Conservation (phyloP, 768 basidiomycete genomes). For the Mycena capillaripes region DNA sequence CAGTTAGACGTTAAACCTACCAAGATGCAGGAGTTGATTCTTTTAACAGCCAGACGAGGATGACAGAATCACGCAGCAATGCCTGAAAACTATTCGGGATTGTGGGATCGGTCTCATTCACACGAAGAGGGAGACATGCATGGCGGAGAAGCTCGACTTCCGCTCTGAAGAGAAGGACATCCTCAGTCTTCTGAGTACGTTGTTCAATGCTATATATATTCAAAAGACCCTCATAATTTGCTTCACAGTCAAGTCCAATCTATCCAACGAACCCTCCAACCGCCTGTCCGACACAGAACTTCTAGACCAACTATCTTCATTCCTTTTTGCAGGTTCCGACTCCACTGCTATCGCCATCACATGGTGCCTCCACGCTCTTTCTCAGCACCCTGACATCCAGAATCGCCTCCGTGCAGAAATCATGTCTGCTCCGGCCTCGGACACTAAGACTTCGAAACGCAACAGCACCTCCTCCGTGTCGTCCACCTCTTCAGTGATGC, state of each 20-base stretch:
- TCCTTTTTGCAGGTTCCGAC: conserved; percentile 76
- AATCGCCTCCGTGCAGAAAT: conserved; percentile 68
- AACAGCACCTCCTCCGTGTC: conserved; percentile 43
- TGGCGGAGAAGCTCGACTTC: conserved; percentile 50
- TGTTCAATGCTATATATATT: neutral
- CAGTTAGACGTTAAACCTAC: conserved; percentile 32
- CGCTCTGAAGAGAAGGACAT: conserved; percentile 59
- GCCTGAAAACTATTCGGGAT: conserved; percentile 54
- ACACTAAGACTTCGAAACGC: conserved; percentile 13
- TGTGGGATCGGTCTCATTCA: conserved; percentile 60
- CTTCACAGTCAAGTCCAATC: conserved; percentile 70
- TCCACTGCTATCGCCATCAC: conserved; percentile 68
- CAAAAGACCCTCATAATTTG: conserved; percentile 4
- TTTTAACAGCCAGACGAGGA: conserved; percentile 57
- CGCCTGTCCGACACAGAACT: conserved; percentile 72
- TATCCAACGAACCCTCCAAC: conserved; percentile 58
- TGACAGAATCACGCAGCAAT: conserved; percentile 53
- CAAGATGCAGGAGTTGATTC: neutral
- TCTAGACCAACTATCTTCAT: conserved; percentile 75
- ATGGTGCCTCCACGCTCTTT: conserved; percentile 71
- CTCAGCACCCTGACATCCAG: conserved; percentile 68
- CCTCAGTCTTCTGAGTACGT: conserved; percentile 63
- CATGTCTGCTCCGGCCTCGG: conserved; percentile 33
- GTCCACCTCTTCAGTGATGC: conserved; percentile 32
- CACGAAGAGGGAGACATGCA: conserved; percentile 54